These are phyloP conservation scores for Candida multigemmis DNA, from an alignment of 805 yeast species.

Conservation along the genomic window DNA sequence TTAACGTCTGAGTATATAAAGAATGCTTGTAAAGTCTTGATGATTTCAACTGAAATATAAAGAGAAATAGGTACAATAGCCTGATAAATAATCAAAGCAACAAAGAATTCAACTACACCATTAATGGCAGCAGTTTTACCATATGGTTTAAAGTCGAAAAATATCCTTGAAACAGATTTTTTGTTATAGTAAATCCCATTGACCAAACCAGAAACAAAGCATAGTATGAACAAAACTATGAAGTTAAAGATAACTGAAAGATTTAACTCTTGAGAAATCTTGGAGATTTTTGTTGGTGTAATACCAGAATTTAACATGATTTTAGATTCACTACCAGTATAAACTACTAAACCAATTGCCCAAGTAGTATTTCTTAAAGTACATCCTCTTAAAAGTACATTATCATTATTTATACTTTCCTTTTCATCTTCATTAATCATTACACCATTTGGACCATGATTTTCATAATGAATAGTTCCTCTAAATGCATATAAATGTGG, in stretches of 20 bases:
- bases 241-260: constrained; percentile 59
- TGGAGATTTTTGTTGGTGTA: constrained; percentile 66
- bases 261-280: constrained; percentile 59
- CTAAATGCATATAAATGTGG: constrained; percentile 54
- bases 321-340: constrained; percentile 70
- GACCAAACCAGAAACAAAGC: constrained; percentile 61
- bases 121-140: constrained; percentile 53
- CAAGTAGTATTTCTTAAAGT: constrained; percentile 68
- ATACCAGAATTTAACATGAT: constrained; percentile 72
- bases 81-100: constrained; percentile 65
- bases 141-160: constrained; percentile 54
- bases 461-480: constrained; percentile 53
- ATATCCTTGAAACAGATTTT: constrained; percentile 34
- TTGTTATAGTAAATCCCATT: constrained; percentile 56
- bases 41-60: constrained; percentile 70
- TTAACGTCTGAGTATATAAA: constrained; percentile 63
- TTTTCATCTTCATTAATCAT: constrained; percentile 25
- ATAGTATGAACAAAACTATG: constrained; percentile 47
- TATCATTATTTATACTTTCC: constrained; percentile 57
- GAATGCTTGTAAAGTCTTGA: constrained; percentile 68
- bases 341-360: constrained; percentile 67
- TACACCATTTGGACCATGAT: constrained; percentile 19
- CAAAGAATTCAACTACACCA: constrained; percentile 64
- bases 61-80: constrained; percentile 74
- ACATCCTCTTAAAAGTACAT: constrained; percentile 63